Base-by-base conservation (phyloP, 2,329 filamentous ascomycete species). In the Pseudogymnoascus sp. region DNA sequence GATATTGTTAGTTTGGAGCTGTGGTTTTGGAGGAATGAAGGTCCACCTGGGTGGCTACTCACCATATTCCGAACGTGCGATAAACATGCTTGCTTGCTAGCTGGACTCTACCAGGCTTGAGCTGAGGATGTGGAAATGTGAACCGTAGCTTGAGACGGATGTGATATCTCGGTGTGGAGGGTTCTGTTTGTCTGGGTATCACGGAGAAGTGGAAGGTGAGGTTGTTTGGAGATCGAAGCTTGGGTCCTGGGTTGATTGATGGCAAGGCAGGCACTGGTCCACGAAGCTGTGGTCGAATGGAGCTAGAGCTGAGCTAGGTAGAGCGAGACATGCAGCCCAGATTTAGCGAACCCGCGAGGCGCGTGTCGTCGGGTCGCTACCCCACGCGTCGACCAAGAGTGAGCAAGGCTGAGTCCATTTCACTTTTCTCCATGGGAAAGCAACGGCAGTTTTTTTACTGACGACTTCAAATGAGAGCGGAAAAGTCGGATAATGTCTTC, bases 1-100 rank as follows among this genome's bases (percentile, higher is more conserved):
- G 66, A 46, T 62, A n/a, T 69, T 69, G 76, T 78, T 74, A 78
- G 75, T 73, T 70, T 73, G 66, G 70, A 70, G 67, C 63, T 64
- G 8, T 12, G 6, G 61, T 61, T 67, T 64, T 70, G 66, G 69
- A 67, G 65, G 59, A 61, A 44, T 69, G 65, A 38, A 60, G 62
- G 62, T 61, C 18, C 59, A 67, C 63, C 66, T 67, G 50, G 62
- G 11, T 38, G 65, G 46, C 40, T 23, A 71, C 89, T 82, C 84
- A 95, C 93, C 95, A 83, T 99, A 99, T 93, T 99, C 95, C 77
- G 93, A 97, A 82, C 95, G 91, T 85, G 95, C 93, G 86, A 99
- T 97, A 86, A 99, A 99, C 95, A 96, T 96, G 61, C 63, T 62
- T 62, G 59, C 46, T 66, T 60, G 50, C 36, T 64, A 23, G 44